A percentile compares a stretch with the other conserved stretches of the same genome.
These are phyloP conservation scores for Pythium aristosporum DNA, from an alignment of 352 stramenopile species.

Conservation along the genomic window DNA sequence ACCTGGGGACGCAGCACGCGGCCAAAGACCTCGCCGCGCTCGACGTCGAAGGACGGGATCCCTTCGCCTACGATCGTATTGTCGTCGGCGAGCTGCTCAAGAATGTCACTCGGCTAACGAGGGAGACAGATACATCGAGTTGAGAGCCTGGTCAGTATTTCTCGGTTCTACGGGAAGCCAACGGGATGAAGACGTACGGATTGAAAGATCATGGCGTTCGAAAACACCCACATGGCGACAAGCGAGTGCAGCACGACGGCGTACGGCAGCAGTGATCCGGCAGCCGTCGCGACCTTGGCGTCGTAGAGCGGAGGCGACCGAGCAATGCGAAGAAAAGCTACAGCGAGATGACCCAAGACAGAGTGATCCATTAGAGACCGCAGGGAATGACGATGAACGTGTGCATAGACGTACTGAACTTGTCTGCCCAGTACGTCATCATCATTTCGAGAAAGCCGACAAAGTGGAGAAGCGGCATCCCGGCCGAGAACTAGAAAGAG, in stretches of 20 bases:
- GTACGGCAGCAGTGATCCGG: conserved; percentile 65
- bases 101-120: conserved; percentile 26
- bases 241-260: conserved; percentile 73
- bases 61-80: conserved; percentile 38
- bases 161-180: not conserved
- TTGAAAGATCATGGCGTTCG: conserved; percentile 83
- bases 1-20: conserved; percentile 70
- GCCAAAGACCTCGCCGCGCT: conserved; percentile 48
- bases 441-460: conserved; percentile 72
- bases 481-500: conserved; percentile 61
- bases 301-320: conserved; percentile 72
- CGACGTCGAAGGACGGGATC: conserved; percentile 52
- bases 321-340: conserved; percentile 71
- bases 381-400: too few relatives aligned
- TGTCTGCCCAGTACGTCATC: conserved; percentile 84
- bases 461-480: conserved; percentile 77
- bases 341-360: not conserved
- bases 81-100: conserved; percentile 26
- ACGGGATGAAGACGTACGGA: conserved; percentile 27
- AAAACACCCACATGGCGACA: conserved; percentile 86
- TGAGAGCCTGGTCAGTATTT: too few relatives aligned
- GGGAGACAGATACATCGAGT: too few relatives aligned
- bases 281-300: conserved; percentile 57
- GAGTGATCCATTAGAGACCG: not conserved
- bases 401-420: conserved; percentile 89